Percentiles rank a stretch among this genome's conserved stretches.
These are phyloP conservation scores for Fragilariopsis cylindrus DNA, from an alignment of 108 stramenopile species.

Conservation along the genomic window DNA sequence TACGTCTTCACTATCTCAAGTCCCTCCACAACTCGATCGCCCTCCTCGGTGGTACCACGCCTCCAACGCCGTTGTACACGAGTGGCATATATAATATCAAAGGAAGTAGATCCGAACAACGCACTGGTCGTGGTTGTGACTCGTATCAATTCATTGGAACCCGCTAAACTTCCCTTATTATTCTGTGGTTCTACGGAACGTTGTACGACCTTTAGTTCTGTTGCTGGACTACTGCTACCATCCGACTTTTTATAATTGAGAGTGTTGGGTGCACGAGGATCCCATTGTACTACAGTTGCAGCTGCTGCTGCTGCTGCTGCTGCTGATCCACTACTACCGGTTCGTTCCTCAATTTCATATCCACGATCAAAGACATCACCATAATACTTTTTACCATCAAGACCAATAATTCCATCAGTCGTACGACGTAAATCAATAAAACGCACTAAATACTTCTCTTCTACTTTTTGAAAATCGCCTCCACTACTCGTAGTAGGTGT, in stretches of 20 bases:
- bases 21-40: slow-evolving; percentile 59
- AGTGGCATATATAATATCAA: slow-evolving; percentile 8
- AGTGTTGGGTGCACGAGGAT: slow-evolving; percentile 14
- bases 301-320: too few species aligned
- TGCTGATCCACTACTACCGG: neutral
- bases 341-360: slow-evolving; percentile 29
- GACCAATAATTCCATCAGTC: neutral
- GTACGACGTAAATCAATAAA: slow-evolving; percentile 32
- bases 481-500: slow-evolving; percentile 15
- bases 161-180: slow-evolving; percentile 38
- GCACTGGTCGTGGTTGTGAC: slow-evolving; percentile 28
- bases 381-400: neutral
- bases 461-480: slow-evolving; percentile 30
- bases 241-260: slow-evolving; percentile 8
- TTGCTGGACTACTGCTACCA: neutral
- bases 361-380: slow-evolving; percentile 53
- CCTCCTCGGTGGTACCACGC: slow-evolving; percentile 39
- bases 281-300: slow-evolving; percentile 6
- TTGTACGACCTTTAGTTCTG: slow-evolving; percentile 33
- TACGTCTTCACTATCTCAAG: slow-evolving; percentile 61
- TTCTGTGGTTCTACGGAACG: slow-evolving; percentile 44
- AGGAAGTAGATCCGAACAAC: slow-evolving; percentile 17
- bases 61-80: slow-evolving; percentile 43
- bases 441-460: too few species aligned
- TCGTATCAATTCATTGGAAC: slow-evolving; percentile 44